Evolutionary conservation across 768 basidiomycete genomes (phyloP), one percentile per base, ranked within the genome.

Genomic region (Agaricus subrufescens): DNA sequence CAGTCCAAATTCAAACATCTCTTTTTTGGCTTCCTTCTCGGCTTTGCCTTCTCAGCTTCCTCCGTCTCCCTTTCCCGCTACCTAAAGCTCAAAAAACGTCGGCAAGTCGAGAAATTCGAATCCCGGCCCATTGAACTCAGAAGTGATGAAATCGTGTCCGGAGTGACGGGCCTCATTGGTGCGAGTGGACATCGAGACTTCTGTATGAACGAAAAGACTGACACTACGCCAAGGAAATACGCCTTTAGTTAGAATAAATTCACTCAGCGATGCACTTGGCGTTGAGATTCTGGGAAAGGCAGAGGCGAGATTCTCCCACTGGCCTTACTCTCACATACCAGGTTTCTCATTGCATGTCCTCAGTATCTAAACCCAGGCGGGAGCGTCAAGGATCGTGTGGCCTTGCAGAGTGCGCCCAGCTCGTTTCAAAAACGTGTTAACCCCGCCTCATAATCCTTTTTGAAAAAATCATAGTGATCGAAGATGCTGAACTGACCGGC

Each of bases 331-430:
- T 31, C 26, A 7, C 12, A 30, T n/a, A 29, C 31, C 26, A 40
- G 19, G 50, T 38, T 30, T 53, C 52, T 39, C 49, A 27, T 54
- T 34, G 46, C 46, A 93, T 84, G 25, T 63, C 66, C 94, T 43
- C 38, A 98, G 93, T 99, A 87, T 66, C 67, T 98, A 58, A 99
- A 99, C 70, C 96, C 97, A 1, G 96, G 96, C 26, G 97, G 97
- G 40, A 98, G 95, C 52, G 90, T 98, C 49, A 99, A 99, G 69
- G 97, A 99, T 69, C 84, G 97, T 30, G 96, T 98, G n/a, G 96
- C 95, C 0, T 69, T 98, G 58, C 82, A 85, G 69, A 92, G 95
- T 97, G 65, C 58, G 83, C 58, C 30, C 19, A 25, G 10, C n/a
- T 1, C 47, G 10, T 30, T n/a, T 12, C 34, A 11, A 34, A 34